phyloP scores from a whole-genome alignment of 129 eudicot genomes.

The Helianthus tuberosus region DNA sequence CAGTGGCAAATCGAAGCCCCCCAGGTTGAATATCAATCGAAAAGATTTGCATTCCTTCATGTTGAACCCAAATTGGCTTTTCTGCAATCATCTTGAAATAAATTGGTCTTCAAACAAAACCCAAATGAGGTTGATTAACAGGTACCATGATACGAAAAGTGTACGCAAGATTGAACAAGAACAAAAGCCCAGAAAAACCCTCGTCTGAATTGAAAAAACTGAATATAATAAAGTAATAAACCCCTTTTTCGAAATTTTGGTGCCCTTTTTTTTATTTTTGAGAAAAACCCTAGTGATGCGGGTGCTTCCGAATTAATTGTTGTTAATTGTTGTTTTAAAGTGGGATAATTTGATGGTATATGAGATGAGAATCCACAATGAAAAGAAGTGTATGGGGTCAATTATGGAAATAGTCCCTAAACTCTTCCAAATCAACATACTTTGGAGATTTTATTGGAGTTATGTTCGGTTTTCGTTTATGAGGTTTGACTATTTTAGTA shows the following conservation, averaged over 20 bases:
- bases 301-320: conserved; percentile 11
- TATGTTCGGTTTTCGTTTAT: too few relatives aligned
- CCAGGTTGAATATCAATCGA: conserved; percentile 99
- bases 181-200: conserved; percentile 41
- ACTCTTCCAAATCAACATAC: neutral
- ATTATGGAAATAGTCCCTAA: conserved; percentile 2
- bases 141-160: conserved; percentile 16
- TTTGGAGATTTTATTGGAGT: neutral
- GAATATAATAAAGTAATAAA: conserved; percentile 9
- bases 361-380: conserved; percentile 6
- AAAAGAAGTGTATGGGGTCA: neutral
- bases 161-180: conserved; percentile 21
- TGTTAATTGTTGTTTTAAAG: conserved; percentile 27
- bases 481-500: too few relatives aligned
- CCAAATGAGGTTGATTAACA: conserved; percentile 21
- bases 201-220: conserved; percentile 24
- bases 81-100: conserved; percentile 77
- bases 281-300: conserved; percentile 46
- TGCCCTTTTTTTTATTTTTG: conserved; percentile 9
- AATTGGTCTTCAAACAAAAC: conserved; percentile 28
- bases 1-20: conserved; percentile 95
- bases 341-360: conserved; percentile 23
- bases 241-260: conserved; percentile 29
- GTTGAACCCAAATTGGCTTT: conserved; percentile 89
- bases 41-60: conserved; percentile 97